phyloP scores from a whole-genome alignment of 1,284 basidiomycete genomes.

The Cryptococcus sp. region DNA sequence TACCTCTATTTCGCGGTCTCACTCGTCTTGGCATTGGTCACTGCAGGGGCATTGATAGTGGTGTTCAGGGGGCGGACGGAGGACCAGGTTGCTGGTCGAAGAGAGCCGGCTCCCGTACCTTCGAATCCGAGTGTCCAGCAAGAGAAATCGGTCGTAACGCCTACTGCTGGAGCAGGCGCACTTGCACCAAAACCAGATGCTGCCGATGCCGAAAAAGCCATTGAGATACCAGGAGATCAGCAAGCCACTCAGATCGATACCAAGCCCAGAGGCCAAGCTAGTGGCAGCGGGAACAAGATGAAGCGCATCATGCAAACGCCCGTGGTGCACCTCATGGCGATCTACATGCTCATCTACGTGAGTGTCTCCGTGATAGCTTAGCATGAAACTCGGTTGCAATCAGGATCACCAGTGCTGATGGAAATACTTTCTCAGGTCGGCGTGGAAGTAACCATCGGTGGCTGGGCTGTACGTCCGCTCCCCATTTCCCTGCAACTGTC shows the following conservation, averaged over 20 bases:
- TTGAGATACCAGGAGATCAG: no score
- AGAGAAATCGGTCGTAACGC: neutral
- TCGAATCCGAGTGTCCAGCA: neutral
- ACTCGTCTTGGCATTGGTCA: slow-evolving; percentile 60
- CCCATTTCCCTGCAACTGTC: neutral
- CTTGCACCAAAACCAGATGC: neutral
- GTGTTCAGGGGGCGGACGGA: slow-evolving; percentile 64
- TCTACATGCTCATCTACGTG: slow-evolving; percentile 47
- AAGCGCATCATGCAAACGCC: slow-evolving; percentile 40
- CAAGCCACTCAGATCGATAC: no score
- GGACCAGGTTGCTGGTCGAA: slow-evolving; percentile 54
- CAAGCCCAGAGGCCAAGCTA: neutral
- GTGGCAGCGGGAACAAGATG: slow-evolving; percentile 41
- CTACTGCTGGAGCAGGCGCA: neutral
- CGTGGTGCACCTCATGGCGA: slow-evolving; percentile 37
- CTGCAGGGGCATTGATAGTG: slow-evolving; percentile 55
- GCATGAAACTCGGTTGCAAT: neutral
- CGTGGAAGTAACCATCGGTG: slow-evolving; percentile 46
- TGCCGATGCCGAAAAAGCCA: slow-evolving; percentile 1
- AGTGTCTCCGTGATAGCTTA: slow-evolving; percentile 7
- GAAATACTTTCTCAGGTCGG: slow-evolving; percentile 29
- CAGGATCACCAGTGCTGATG: neutral
- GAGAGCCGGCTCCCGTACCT: slow-evolving; percentile 1
- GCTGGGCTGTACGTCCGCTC: slow-evolving; percentile 37
- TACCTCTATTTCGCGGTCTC: slow-evolving; percentile 67